These are phyloP conservation scores for Neoboletus magnificus DNA, from an alignment of 768 basidiomycete species.

Conservation along the genomic window DNA sequence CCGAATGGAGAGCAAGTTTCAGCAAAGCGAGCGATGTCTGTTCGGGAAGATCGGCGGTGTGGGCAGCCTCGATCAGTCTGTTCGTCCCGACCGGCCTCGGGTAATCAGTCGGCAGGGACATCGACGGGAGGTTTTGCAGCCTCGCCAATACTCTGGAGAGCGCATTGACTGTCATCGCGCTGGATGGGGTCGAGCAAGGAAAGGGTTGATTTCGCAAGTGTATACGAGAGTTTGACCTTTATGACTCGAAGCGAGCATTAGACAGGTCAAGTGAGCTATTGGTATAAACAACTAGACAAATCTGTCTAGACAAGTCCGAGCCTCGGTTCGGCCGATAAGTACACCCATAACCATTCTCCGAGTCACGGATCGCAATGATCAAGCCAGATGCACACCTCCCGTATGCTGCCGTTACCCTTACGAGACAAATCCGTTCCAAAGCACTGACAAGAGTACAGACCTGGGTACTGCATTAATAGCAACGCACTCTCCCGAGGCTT, in stretches of 20 bases:
- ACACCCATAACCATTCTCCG: neutral
- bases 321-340: neutral
- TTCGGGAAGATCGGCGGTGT: slow-evolving; percentile 66
- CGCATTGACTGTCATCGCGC: slow-evolving; percentile 26
- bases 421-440: neutral
- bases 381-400: neutral
- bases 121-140: slow-evolving; percentile 79
- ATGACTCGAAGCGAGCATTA: slow-evolving; percentile 1
- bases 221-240: slow-evolving; percentile 1
- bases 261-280: neutral
- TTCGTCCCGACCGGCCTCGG: slow-evolving; percentile 72
- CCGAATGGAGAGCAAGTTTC: slow-evolving; percentile 74
- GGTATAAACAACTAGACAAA: neutral
- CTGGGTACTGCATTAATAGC: neutral
- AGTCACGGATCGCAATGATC: neutral
- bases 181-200: neutral
- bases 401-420: too few relatives aligned
- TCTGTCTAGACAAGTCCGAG: neutral
- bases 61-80: slow-evolving; percentile 82
- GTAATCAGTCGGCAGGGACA: slow-evolving; percentile 95
- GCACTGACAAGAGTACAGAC: neutral
- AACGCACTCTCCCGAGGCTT: neutral
- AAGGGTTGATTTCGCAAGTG: neutral
- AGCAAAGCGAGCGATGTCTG: slow-evolving; percentile 76
- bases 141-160: slow-evolving; percentile 58